Evolutionary conservation across 306 rosid species (phyloP).

Genomic region (Hylodesmum podocarpum): DNA sequence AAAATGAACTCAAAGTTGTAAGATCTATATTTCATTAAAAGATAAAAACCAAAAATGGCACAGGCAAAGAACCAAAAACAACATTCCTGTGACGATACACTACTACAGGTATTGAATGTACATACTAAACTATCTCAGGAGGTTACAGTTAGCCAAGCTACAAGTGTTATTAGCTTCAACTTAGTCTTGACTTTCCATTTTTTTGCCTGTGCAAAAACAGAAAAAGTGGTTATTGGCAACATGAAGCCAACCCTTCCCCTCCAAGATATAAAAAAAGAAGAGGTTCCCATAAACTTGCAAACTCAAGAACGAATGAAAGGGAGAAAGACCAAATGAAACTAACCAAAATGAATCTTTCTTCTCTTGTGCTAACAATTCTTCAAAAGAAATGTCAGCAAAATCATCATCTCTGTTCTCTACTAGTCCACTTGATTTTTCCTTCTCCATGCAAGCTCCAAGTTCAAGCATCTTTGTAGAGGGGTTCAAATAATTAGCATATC

Average conservation of each 20-base stretch:
- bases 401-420: conserved; percentile 50
- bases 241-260: not conserved
- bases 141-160: conserved; percentile 42
- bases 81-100: conserved; percentile 27
- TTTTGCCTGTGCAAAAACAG: conserved; percentile 67
- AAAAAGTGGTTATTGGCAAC: conserved; percentile 16
- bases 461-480: conserved; percentile 62
- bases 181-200: conserved; percentile 62
- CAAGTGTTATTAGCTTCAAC: conserved; percentile 50
- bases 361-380: conserved; percentile 83
- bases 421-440: conserved; percentile 48
- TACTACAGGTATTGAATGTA: conserved; percentile 32
- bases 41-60: conserved; percentile 37
- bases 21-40: conserved; percentile 33
- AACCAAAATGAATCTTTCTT: conserved; percentile 96
- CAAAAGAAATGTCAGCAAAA: conserved; percentile 65
- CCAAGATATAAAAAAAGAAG: not conserved
- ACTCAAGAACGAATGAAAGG: not conserved
- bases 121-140: conserved; percentile 32
- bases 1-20: conserved; percentile 7
- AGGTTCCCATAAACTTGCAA: not conserved
- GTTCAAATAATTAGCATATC: conserved; percentile 26
- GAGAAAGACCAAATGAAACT: conserved; percentile 29
- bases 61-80: conserved; percentile 37
- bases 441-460: conserved; percentile 60